Evolutionary conservation across 192 early-diverging fungal genomes (phyloP).

Genomic region (Backusella tuberculispora): DNA sequence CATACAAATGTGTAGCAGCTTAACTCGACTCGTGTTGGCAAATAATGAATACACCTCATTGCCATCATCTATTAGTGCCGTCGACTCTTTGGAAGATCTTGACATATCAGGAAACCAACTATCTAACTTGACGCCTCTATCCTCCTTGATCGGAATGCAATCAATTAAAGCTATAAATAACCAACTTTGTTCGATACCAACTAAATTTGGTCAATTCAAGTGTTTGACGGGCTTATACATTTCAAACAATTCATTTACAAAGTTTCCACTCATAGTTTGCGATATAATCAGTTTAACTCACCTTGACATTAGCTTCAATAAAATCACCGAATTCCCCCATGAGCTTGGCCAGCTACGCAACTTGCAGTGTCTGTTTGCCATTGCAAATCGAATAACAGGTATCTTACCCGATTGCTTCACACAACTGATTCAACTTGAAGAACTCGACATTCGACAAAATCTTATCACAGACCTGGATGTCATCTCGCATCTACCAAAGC

Average conservation of each 20-base stretch:
- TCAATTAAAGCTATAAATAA: constrained; percentile 76
- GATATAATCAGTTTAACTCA: constrained; percentile 61
- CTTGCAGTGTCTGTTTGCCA: constrained; percentile 63
- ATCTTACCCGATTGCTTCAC: constrained; percentile 65
- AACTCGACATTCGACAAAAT: constrained; percentile 86
- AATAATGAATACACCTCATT: constrained; percentile 71
- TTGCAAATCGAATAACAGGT: constrained; percentile 78
- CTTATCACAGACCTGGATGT: constrained; percentile 70
- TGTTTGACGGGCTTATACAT: constrained; percentile 68
- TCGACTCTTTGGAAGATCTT: constrained; percentile 66
- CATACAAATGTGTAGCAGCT: constrained; percentile 69
- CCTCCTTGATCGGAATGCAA: constrained; percentile 58
- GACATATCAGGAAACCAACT: constrained; percentile 83
- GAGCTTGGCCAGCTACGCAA: constrained; percentile 67
- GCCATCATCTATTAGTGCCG: constrained; percentile 66
- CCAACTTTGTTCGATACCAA: constrained; percentile 69
- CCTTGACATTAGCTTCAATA: constrained; percentile 84
- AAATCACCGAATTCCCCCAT: constrained; percentile 73
- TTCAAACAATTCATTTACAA: constrained; percentile 78
- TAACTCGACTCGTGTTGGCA: constrained; percentile 69
- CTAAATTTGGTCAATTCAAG: constrained; percentile 57
- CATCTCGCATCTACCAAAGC: constrained; percentile 56
- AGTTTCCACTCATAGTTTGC: constrained; percentile 73
- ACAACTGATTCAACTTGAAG: constrained; percentile 59
- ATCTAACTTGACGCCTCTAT: constrained; percentile 62